Conservation (phyloP, 495 filamentous ascomycete species). For the Xylaria telfairii region DNA sequence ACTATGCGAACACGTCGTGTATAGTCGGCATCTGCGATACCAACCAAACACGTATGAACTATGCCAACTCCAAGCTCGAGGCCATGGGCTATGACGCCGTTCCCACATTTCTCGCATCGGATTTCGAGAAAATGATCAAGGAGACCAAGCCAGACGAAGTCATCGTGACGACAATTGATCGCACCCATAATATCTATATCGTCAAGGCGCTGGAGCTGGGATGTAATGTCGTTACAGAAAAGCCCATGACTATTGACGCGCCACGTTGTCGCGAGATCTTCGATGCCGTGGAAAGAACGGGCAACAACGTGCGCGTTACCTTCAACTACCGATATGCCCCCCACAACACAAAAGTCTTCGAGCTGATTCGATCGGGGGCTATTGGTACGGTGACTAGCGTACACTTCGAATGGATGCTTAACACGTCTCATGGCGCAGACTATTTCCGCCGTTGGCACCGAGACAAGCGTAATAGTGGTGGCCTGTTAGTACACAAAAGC, state of each 20-base stretch:
- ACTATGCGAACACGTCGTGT: conserved; percentile 52
- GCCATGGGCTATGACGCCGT: conserved; percentile 45
- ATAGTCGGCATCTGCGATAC: conserved; percentile 60
- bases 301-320: conserved; percentile 49
- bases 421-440: conserved; percentile 64
- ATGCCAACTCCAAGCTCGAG: conserved; percentile 47
- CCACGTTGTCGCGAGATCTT: conserved; percentile 58
- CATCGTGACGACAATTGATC: conserved; percentile 65
- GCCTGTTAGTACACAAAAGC: conserved; percentile 58
- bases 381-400: conserved; percentile 61
- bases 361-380: conserved; percentile 54
- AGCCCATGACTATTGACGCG: conserved; percentile 66
- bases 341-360: conserved; percentile 57
- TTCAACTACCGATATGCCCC: conserved; percentile 61
- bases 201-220: conserved; percentile 60
- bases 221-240: conserved; percentile 64
- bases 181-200: conserved; percentile 63
- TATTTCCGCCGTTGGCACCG: conserved; percentile 69
- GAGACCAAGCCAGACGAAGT: conserved; percentile 61
- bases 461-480: conserved; percentile 62
- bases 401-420: conserved; percentile 67
- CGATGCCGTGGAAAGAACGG: conserved; percentile 47
- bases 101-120: conserved; percentile 55
- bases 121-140: conserved; percentile 61
- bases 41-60: conserved; percentile 54